Percentiles rank a stretch among this genome's conserved stretches.
These are phyloP conservation scores for Clarireedia paspali DNA, from an alignment of 2,329 filamentous ascomycete species.

Conservation along the genomic window DNA sequence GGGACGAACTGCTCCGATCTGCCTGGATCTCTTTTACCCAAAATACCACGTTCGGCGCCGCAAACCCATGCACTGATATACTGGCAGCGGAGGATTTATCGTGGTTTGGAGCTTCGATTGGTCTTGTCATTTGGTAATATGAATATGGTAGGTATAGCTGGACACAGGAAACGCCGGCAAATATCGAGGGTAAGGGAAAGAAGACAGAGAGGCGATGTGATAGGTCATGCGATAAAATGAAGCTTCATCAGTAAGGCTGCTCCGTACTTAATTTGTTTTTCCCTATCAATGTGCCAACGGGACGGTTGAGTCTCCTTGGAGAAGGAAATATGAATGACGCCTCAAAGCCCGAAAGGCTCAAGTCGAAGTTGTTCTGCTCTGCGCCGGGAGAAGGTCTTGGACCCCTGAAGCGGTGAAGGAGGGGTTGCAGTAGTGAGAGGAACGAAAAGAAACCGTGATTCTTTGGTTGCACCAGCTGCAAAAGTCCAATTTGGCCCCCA, in stretches of 20 bases:
- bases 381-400: background rate
- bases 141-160: background rate
- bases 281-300: background rate
- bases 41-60: slow-evolving; percentile 4
- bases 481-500: background rate
- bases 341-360: background rate
- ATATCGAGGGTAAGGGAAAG: background rate
- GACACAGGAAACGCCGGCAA: background rate
- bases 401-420: slow-evolving; percentile 1
- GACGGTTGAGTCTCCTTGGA: background rate
- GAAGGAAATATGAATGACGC: background rate
- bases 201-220: too few relatives aligned
- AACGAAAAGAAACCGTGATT: background rate
- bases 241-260: background rate
- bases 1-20: slow-evolving; percentile 4
- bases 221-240: background rate
- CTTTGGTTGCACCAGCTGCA: background rate
- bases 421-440: background rate
- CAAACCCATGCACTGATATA: background rate
- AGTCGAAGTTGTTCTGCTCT: background rate
- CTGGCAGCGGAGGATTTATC: background rate
- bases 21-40: background rate
- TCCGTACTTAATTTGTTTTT: too few relatives aligned
- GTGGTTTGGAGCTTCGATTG: background rate
- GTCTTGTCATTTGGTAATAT: background rate